phyloP scores from a whole-genome alignment of 108 stramenopile species.

The Craspedostauros australis region DNA sequence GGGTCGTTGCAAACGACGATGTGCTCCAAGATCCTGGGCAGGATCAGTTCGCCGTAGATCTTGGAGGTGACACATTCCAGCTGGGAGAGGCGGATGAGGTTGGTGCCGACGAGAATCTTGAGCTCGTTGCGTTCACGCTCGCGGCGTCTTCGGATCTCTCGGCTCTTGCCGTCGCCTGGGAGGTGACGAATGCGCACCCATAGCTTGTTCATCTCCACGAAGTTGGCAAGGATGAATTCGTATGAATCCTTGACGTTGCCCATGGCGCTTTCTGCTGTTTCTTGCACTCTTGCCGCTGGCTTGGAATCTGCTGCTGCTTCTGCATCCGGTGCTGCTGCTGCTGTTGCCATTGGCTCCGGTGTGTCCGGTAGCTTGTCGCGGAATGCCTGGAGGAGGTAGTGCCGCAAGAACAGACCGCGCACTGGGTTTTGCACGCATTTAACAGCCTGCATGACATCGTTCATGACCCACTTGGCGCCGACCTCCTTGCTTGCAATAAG shows the following conservation, averaged over 20 bases:
- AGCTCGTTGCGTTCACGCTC: conserved; percentile 97
- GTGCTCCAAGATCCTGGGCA: conserved; percentile 84
- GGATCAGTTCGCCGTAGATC: conserved; percentile 75
- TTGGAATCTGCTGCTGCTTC: conserved; percentile 2
- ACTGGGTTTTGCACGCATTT: conserved; percentile 99
- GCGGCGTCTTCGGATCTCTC: conserved; percentile 81
- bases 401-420: conserved; percentile 95
- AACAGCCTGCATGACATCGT: conserved; percentile 92
- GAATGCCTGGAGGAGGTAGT: conserved; percentile 87
- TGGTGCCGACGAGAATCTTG: conserved; percentile 93
- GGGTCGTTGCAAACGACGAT: conserved; percentile 91
- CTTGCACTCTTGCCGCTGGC: conserved; percentile 6
- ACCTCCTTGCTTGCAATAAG: conserved; percentile 82
- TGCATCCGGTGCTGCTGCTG: background rate
- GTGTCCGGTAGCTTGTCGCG: conserved; percentile 92
- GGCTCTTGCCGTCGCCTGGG: conserved; percentile 66
- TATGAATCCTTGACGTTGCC: conserved; percentile 89
- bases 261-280: conserved; percentile 15
- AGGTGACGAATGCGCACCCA: conserved; percentile 98
- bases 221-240: conserved; percentile 91
- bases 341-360: conserved; percentile 22
- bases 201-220: conserved; percentile 95
- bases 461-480: conserved; percentile 75
- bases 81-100: conserved; percentile 90
- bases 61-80: conserved; percentile 87